These are phyloP conservation scores for Apiotrichum laibachii DNA, from an alignment of 1,284 basidiomycete species.

Conservation along the genomic window DNA sequence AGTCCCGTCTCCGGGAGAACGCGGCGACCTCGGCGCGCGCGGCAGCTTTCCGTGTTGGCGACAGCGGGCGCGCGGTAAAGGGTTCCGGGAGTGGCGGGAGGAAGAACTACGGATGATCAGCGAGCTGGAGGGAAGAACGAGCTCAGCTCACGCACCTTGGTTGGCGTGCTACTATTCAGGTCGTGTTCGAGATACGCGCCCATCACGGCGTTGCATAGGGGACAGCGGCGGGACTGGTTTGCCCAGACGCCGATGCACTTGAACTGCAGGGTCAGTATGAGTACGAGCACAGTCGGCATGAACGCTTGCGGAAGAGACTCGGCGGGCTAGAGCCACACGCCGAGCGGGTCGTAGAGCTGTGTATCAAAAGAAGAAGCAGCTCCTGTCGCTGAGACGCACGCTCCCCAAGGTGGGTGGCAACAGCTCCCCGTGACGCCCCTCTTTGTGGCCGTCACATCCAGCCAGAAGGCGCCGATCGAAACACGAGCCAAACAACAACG, in stretches of 20 bases:
- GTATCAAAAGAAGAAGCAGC: too few relatives aligned
- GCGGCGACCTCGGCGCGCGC: slow-evolving; percentile 2
- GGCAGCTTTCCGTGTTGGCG: slow-evolving; percentile 6
- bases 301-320: too few relatives aligned
- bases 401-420: too few relatives aligned
- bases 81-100: slow-evolving; percentile 60
- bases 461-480: too few relatives aligned
- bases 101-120: slow-evolving; percentile 58
- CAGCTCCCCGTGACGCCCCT: too few relatives aligned
- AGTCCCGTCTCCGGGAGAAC: slow-evolving; percentile 58
- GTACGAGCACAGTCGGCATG: background rate
- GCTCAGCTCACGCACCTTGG: slow-evolving; percentile 38
- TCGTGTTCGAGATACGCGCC: slow-evolving; percentile 76
- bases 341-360: too few relatives aligned
- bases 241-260: slow-evolving; percentile 80
- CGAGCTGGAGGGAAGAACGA: background rate
- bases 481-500: too few relatives aligned
- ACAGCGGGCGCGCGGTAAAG: slow-evolving; percentile 10
- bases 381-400: too few relatives aligned
- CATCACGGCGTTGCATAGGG: slow-evolving; percentile 71
- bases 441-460: too few relatives aligned
- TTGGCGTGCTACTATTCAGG: slow-evolving; percentile 39
- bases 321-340: background rate
- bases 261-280: slow-evolving; percentile 56
- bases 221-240: slow-evolving; percentile 64